Evolutionary conservation across 2,329 filamentous ascomycete genomes (phyloP).

Genomic region (Colletotrichum trifolii): DNA sequence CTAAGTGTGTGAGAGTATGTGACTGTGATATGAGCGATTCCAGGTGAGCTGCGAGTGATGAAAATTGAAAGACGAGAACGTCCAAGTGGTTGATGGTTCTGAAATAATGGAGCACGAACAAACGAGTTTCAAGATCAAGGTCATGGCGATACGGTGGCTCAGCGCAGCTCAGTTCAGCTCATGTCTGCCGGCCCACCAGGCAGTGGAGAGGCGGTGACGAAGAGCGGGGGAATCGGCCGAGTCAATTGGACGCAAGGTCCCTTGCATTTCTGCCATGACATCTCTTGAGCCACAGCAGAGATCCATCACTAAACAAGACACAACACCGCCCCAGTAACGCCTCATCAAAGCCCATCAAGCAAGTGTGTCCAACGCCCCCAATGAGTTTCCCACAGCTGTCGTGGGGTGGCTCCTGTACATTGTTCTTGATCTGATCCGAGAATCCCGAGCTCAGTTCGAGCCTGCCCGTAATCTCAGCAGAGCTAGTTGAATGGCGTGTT

Average conservation of each 20-base stretch:
- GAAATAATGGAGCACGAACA: no score
- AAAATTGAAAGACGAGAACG: neutral
- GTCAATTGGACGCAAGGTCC: constrained; percentile 29
- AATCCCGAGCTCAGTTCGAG: no score
- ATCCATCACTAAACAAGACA: constrained; percentile 26
- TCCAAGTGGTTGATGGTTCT: no score
- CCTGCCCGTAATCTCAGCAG: no score
- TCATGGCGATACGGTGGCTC: constrained; percentile 28
- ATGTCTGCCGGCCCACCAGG: constrained; percentile 1
- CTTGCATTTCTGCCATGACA: constrained; percentile 12
- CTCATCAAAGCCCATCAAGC: constrained; percentile 16
- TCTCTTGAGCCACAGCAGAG: constrained; percentile 31
- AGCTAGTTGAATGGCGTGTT: constrained; percentile 32
- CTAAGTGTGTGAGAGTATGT: neutral
- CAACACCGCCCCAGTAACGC: constrained; percentile 27
- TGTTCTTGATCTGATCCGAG: no score
- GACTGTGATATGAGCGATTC: neutral
- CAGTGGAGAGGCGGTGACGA: constrained; percentile 27
- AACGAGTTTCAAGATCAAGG: neutral
- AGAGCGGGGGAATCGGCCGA: constrained; percentile 32
- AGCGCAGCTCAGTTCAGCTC: neutral
- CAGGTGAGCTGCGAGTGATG: neutral
- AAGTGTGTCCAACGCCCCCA: constrained; percentile 19
- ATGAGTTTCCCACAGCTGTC: no score
- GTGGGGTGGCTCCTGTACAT: no score